Conservation (phyloP, 164 flowering plant species). For the Platanus orientalis region DNA sequence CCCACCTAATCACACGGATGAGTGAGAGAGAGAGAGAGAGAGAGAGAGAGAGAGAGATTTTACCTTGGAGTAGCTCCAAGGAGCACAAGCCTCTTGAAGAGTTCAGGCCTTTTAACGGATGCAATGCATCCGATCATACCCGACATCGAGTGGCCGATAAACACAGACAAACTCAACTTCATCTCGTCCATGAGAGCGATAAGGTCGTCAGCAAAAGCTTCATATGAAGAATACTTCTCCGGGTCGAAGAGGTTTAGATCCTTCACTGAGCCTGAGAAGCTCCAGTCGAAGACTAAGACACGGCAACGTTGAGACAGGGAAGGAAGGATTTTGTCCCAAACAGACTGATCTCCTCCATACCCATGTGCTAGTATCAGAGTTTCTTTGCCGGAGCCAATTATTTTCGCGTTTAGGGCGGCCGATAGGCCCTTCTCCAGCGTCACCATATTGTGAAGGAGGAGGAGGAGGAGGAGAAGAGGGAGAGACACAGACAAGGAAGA, state of each 20-base stretch:
- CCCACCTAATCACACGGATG: too few relatives aligned
- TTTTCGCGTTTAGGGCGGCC: conserved; percentile 53
- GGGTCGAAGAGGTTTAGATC: conserved; percentile 42
- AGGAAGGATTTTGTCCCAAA: conserved; percentile 69
- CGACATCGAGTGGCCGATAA: conserved; percentile 91
- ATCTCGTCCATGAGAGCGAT: conserved; percentile 62
- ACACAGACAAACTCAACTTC: conserved; percentile 32
- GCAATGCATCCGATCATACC: conserved; percentile 92
- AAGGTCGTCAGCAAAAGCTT: conserved; percentile 64
- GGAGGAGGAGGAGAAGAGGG: not conserved
- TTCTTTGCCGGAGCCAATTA: conserved; percentile 48
- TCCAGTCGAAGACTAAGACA: conserved; percentile 78
- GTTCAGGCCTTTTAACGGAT: conserved; percentile 66
- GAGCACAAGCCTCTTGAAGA: conserved; percentile 66
- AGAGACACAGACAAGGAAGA: too few relatives aligned
- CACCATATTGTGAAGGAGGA: conserved; percentile 18
- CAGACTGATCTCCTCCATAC: conserved; percentile 69
- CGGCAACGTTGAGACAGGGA: conserved; percentile 25
- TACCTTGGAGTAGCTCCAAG: conserved; percentile 89
- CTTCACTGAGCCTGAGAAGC: conserved; percentile 47
- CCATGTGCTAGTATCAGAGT: conserved; percentile 77
- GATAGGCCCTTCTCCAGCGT: conserved; percentile 27
- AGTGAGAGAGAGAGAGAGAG: too few relatives aligned
- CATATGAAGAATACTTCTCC: conserved; percentile 41
- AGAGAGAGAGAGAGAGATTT: too few relatives aligned